Evolutionary conservation across 2,329 filamentous ascomycete genomes (phyloP).

Genomic region (Annulohypoxylon truncatum): DNA sequence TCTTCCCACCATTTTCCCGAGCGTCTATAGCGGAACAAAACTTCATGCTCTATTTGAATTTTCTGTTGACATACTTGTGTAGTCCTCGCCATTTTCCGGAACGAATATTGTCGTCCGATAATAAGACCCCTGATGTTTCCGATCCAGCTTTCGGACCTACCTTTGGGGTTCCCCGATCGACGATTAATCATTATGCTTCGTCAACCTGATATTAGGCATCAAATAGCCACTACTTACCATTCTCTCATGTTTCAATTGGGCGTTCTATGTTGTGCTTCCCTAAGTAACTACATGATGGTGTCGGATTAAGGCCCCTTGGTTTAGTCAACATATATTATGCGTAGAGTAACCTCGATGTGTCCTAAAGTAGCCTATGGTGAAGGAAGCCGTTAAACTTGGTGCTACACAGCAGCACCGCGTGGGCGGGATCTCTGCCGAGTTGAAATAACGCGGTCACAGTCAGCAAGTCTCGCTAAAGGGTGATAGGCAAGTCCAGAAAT

Average conservation of each 20-base stretch:
- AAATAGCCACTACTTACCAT: too few species aligned
- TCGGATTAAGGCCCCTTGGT: neutral
- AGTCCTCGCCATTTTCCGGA: too few species aligned
- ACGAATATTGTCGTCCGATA: too few species aligned
- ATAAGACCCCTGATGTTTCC: neutral
- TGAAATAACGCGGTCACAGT: neutral
- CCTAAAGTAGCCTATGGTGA: neutral
- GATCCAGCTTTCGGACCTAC: neutral
- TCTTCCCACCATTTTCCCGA: too few species aligned
- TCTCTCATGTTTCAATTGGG: too few species aligned
- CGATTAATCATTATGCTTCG: neutral
- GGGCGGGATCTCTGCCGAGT: slow-evolving; percentile 10
- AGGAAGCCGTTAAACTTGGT: neutral
- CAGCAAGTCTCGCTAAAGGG: neutral
- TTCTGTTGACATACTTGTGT: too few species aligned
- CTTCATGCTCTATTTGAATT: too few species aligned
- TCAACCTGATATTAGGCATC: neutral
- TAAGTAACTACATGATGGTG: neutral
- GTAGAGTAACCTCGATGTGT: neutral
- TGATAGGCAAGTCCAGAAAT: slow-evolving; percentile 3
- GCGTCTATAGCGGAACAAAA: too few species aligned
- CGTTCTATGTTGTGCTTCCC: neutral
- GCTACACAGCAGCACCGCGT: neutral
- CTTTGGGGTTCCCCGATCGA: neutral
- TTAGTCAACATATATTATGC: neutral